phyloP scores from a whole-genome alignment of 2,329 filamentous ascomycete genomes.

The Coniochaeta sp. region DNA sequence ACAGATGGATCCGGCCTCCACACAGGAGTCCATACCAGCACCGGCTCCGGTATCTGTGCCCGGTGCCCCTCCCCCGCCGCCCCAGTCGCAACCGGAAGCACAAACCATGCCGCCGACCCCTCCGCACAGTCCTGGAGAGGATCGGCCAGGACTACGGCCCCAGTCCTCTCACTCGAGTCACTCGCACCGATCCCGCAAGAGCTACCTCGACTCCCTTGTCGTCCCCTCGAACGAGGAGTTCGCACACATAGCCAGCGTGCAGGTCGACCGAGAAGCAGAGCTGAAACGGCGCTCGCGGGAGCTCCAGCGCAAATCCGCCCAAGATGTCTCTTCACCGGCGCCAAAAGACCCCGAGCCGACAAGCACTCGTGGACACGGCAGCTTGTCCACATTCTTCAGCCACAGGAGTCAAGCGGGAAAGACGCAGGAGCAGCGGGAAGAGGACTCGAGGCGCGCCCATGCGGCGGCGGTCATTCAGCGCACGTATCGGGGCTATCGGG shows the following conservation, averaged over 20 bases:
- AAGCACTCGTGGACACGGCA: background rate
- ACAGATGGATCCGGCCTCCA: background rate
- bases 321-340: background rate
- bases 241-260: conserved; percentile 13
- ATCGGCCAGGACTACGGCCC: background rate
- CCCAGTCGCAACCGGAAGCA: background rate
- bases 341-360: background rate
- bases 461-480: conserved; percentile 58
- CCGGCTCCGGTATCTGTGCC: background rate
- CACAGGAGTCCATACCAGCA: background rate
- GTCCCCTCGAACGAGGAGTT: conserved; percentile 14
- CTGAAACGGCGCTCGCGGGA: conserved; percentile 13
- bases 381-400: background rate
- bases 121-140: background rate
- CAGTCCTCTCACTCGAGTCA: background rate
- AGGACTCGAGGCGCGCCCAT: conserved; percentile 19
- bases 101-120: background rate
- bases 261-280: conserved; percentile 14
- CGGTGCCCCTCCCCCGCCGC: background rate
- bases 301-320: conserved; percentile 8
- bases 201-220: background rate
- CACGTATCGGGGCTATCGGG: conserved; percentile 71
- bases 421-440: conserved; percentile 7
- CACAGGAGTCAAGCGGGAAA: background rate
- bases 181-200: background rate